These are phyloP conservation scores for Rhynchospora pubera DNA, from an alignment of 176 grass and related monocot genomes.

Conservation along the genomic window DNA sequence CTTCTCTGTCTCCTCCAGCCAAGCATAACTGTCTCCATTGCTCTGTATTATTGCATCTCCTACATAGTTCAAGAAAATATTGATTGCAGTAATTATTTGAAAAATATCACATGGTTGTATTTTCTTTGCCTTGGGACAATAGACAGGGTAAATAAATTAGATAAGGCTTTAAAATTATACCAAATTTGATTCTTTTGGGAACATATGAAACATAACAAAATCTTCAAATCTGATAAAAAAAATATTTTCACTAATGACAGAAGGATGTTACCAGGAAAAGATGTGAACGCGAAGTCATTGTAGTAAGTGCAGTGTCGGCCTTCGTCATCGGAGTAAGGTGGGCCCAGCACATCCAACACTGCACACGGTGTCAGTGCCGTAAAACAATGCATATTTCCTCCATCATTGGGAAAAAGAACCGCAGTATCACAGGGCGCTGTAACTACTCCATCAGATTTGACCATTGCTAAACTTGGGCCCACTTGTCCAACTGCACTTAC, in stretches of 20 bases:
- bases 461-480: slow-evolving; percentile 41
- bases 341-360: slow-evolving; percentile 55
- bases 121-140: neutral
- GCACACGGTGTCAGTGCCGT: slow-evolving; percentile 52
- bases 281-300: slow-evolving; percentile 26
- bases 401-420: slow-evolving; percentile 43
- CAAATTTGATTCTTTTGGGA: neutral
- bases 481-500: slow-evolving; percentile 18
- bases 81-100: neutral
- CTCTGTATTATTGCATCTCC: slow-evolving; percentile 14
- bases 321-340: slow-evolving; percentile 46
- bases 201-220: neutral
- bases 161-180: neutral
- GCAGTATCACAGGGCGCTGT: slow-evolving; percentile 51
- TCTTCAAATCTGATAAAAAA: neutral
- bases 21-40: slow-evolving; percentile 31
- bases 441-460: slow-evolving; percentile 43
- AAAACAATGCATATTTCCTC: slow-evolving; percentile 70
- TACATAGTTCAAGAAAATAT: slow-evolving; percentile 4
- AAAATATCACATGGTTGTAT: neutral
- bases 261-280: slow-evolving; percentile 33
- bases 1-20: slow-evolving; percentile 39
- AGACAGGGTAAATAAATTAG: neutral
- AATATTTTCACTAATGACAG: neutral
- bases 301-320: slow-evolving; percentile 53